Conservation (phyloP, 2,329 filamentous ascomycete genomes). For the Colletotrichum theobromicola region DNA sequence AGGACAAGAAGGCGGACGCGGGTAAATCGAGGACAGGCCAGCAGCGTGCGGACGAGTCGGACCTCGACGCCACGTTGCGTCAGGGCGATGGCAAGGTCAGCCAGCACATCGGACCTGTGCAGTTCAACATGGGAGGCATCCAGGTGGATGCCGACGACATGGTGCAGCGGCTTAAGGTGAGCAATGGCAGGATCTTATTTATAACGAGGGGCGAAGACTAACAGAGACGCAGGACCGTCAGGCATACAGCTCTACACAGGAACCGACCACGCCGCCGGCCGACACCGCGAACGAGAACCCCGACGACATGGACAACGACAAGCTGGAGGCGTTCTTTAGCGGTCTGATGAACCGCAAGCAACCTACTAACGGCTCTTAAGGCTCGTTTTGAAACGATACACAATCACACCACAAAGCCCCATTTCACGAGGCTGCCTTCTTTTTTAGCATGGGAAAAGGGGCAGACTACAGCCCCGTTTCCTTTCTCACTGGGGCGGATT, state of each 20-base stretch:
- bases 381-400: background rate
- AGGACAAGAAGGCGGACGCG: constrained; percentile 36
- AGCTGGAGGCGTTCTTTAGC: constrained; percentile 64
- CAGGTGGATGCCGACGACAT: constrained; percentile 95
- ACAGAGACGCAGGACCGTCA: constrained; percentile 57
- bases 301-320: constrained; percentile 58
- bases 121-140: constrained; percentile 98
- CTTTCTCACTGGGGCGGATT: background rate
- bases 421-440: background rate
- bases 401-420: background rate
- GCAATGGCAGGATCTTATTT: constrained; percentile 14
- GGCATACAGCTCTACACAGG: constrained; percentile 52
- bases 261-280: constrained; percentile 42
- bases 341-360: constrained; percentile 62
- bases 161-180: constrained; percentile 82
- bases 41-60: constrained; percentile 25
- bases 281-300: constrained; percentile 38
- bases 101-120: constrained; percentile 90
- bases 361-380: constrained; percentile 5
- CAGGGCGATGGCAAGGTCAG: constrained; percentile 54
- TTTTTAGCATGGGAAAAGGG: background rate
- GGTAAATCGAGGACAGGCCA: constrained; percentile 25
- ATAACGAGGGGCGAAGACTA: constrained; percentile 7
- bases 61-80: constrained; percentile 28
- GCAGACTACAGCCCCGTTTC: background rate